These are phyloP conservation scores for Tolypocladium endophyticum DNA, from an alignment of 2,329 filamentous ascomycete species.

Conservation along the genomic window DNA sequence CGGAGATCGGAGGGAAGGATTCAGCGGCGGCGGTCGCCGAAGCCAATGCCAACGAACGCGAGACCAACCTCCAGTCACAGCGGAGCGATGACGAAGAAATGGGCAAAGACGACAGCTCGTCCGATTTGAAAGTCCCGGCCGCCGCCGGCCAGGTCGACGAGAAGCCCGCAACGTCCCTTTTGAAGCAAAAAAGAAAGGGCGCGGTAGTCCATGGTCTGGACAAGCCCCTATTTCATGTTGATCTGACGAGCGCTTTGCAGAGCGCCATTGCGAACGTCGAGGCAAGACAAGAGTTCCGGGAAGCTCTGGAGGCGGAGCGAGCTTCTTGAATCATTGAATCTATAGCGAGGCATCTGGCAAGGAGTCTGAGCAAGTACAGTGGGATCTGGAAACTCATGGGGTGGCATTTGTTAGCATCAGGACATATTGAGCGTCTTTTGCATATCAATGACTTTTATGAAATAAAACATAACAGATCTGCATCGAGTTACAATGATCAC, in stretches of 20 bases:
- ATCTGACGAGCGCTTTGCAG: constrained; percentile 80
- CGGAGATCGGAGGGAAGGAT: constrained; percentile 65
- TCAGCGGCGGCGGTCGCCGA: constrained; percentile 63
- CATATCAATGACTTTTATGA: not conserved
- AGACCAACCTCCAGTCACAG: constrained; percentile 2
- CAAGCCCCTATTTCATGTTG: constrained; percentile 85
- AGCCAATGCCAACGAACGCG: constrained; percentile 42
- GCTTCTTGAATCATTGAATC: not conserved
- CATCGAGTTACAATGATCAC: too few species aligned
- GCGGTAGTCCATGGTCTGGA: constrained; percentile 79
- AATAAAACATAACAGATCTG: not conserved
- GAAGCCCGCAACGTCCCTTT: constrained; percentile 19
- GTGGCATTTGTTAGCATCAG: not conserved
- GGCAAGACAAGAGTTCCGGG: constrained; percentile 29
- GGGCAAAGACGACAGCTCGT: constrained; percentile 15
- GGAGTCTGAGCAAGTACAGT: not conserved
- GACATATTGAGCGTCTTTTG: not conserved
- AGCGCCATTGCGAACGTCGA: constrained; percentile 75
- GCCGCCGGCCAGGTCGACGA: constrained; percentile 17
- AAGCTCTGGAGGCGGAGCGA: constrained; percentile 1
- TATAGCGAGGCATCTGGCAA: not conserved
- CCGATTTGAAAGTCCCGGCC: not conserved
- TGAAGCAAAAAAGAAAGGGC: constrained; percentile 31
- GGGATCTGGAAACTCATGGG: not conserved
- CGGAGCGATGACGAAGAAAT: constrained; percentile 23